Evolutionary conservation across 768 basidiomycete genomes (phyloP).

Genomic region (Pilatotrama ljubarskyi): DNA sequence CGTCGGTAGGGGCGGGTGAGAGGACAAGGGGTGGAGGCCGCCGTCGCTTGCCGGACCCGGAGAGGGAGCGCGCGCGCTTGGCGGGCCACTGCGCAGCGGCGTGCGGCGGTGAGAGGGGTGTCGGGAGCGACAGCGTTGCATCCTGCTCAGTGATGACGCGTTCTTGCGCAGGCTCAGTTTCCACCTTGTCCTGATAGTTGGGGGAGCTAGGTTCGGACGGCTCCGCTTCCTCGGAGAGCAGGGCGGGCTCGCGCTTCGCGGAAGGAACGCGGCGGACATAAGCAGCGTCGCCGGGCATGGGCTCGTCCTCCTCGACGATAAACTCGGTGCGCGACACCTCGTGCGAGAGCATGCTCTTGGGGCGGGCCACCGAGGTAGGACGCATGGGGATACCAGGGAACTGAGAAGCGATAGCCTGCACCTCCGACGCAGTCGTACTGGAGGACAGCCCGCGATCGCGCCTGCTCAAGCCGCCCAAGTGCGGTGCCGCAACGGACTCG

Average conservation of each 20-base stretch:
- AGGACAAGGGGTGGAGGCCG: not conserved
- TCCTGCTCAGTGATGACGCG: conserved; percentile 11
- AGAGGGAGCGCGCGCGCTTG: not conserved
- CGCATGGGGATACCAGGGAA: conserved; percentile 53
- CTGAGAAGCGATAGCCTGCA: conserved; percentile 52
- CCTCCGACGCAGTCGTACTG: conserved; percentile 42
- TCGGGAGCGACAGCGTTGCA: conserved; percentile 18
- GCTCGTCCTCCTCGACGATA: conserved; percentile 1
- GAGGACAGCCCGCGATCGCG: conserved; percentile 27
- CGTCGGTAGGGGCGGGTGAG: not conserved
- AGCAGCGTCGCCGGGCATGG: not conserved
- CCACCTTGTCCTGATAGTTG: not conserved
- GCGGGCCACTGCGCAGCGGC: not conserved
- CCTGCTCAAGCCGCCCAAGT: conserved; percentile 8
- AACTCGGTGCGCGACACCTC: conserved; percentile 14
- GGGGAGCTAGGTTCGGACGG: not conserved
- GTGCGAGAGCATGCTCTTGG: conserved; percentile 16
- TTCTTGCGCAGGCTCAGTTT: not conserved
- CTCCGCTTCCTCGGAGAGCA: not conserved
- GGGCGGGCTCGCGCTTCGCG: conserved; percentile 6
- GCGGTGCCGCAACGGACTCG: not conserved
- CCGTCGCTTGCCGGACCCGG: not conserved
- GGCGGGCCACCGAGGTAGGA: conserved; percentile 28
- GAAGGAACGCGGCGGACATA: conserved; percentile 1
- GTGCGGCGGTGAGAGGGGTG: conserved; percentile 19